phyloP scores from a whole-genome alignment of 2,329 filamentous ascomycete genomes.

The Sordariomycetes sp. region DNA sequence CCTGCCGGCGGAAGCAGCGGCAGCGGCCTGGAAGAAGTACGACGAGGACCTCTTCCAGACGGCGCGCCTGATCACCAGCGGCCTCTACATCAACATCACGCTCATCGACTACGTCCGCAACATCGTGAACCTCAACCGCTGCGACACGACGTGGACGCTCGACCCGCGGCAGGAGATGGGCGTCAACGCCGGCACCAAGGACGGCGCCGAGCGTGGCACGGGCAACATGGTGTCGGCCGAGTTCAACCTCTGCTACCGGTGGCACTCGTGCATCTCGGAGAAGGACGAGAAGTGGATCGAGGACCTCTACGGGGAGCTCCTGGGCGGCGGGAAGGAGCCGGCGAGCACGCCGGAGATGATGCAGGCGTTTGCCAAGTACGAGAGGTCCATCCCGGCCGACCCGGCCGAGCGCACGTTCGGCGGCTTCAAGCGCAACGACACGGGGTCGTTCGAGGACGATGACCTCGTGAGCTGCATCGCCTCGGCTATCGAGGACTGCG shows the following conservation, averaged over 20 bases:
- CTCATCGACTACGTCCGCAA: constrained; percentile 70
- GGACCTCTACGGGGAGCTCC: constrained; percentile 41
- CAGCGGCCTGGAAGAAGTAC: constrained; percentile 52
- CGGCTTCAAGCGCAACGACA: constrained; percentile 48
- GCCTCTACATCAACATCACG: constrained; percentile 70
- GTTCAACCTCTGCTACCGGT: constrained; percentile 82
- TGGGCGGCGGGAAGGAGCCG: constrained; percentile 6
- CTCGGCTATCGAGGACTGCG: constrained; percentile 65
- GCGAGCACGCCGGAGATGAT: constrained; percentile 52
- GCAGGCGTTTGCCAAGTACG: constrained; percentile 51
- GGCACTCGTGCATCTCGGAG: constrained; percentile 69
- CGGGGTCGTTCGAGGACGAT: constrained; percentile 66
- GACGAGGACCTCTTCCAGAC: constrained; percentile 76
- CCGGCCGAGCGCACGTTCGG: constrained; percentile 60
- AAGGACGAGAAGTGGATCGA: constrained; percentile 76
- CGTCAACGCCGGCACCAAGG: constrained; percentile 37
- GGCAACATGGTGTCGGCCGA: constrained; percentile 80
- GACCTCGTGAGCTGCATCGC: constrained; percentile 62
- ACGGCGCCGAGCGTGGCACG: constrained; percentile 56
- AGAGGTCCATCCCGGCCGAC: constrained; percentile 49
- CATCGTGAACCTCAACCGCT: constrained; percentile 49
- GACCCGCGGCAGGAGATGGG: constrained; percentile 65
- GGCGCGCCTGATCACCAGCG: constrained; percentile 61
- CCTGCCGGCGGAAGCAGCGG: constrained; percentile 36
- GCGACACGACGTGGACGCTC: constrained; percentile 68